Conservation (phyloP, 2,329 filamentous ascomycete genomes). For the Stachybotrys chlorohalonatus region DNA sequence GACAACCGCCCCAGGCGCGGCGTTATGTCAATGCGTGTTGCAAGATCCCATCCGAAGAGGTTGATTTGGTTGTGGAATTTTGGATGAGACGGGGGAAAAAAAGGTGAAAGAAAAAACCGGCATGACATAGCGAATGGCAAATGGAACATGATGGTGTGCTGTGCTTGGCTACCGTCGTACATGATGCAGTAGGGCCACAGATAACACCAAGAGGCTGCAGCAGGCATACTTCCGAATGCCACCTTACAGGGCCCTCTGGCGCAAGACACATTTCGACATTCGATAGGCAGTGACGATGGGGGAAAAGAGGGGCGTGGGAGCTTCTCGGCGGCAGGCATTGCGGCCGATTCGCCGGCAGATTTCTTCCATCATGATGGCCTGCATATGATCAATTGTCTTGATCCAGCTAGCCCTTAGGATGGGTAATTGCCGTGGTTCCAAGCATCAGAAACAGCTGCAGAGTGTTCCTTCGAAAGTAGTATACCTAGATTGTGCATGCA, state of each 20-base stretch:
- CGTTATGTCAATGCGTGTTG: background rate
- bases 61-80: background rate
- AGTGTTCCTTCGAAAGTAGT: background rate
- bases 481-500: background rate
- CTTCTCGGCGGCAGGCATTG: background rate
- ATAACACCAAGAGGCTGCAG: background rate
- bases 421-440: too few species aligned
- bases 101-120: background rate
- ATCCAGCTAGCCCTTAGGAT: background rate
- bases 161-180: background rate
- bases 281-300: too few species aligned
- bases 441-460: background rate
- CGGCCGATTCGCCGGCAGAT: background rate
- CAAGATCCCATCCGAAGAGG: too few species aligned
- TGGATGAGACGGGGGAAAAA: background rate
- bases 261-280: too few species aligned
- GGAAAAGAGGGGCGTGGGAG: background rate
- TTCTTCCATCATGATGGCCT: background rate
- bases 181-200: background rate
- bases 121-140: background rate
- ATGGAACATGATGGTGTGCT: background rate
- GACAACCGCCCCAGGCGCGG: background rate
- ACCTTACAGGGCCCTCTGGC: background rate
- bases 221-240: background rate
- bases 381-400: background rate